These are phyloP conservation scores for Puccinia coronata DNA, from an alignment of 1,284 basidiomycete species.

Conservation along the genomic window DNA sequence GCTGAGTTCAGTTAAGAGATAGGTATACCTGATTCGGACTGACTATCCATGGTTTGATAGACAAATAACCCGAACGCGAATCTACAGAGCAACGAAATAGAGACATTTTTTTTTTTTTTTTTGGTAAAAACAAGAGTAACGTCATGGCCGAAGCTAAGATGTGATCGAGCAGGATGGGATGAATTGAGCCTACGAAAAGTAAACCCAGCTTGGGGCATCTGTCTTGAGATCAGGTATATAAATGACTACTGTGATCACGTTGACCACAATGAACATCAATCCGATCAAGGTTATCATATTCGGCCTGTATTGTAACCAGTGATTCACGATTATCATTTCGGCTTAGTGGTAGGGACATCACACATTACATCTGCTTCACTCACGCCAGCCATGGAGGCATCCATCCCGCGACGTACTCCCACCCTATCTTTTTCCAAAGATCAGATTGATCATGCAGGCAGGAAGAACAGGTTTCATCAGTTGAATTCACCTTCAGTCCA, in stretches of 20 bases:
- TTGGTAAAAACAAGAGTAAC: not conserved
- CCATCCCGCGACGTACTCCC: constrained; percentile 41
- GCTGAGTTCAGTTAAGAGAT: not conserved
- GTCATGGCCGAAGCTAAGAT: not conserved
- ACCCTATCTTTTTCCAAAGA: constrained; percentile 38
- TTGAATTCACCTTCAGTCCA: not conserved
- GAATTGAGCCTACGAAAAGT: constrained; percentile 35
- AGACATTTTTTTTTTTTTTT: not conserved
- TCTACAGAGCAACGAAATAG: not conserved
- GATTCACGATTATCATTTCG: not conserved
- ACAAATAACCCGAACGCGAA: constrained; percentile 45
- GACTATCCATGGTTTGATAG: constrained; percentile 48
- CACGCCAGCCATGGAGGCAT: constrained; percentile 48
- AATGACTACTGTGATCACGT: constrained; percentile 37
- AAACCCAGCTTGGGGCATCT: constrained; percentile 37
- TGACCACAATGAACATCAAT: constrained; percentile 41
- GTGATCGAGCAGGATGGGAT: not conserved
- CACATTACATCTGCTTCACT: not conserved
- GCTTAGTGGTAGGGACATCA: no score
- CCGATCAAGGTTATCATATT: constrained; percentile 48
- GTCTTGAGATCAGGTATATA: constrained; percentile 34
- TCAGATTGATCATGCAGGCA: not conserved
- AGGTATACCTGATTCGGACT: not conserved
- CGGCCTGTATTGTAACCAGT: not conserved
- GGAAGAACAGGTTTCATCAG: not conserved